Evolutionary conservation across 2,329 filamentous ascomycete species (phyloP).

Genomic region (Cladosporium sp.): DNA sequence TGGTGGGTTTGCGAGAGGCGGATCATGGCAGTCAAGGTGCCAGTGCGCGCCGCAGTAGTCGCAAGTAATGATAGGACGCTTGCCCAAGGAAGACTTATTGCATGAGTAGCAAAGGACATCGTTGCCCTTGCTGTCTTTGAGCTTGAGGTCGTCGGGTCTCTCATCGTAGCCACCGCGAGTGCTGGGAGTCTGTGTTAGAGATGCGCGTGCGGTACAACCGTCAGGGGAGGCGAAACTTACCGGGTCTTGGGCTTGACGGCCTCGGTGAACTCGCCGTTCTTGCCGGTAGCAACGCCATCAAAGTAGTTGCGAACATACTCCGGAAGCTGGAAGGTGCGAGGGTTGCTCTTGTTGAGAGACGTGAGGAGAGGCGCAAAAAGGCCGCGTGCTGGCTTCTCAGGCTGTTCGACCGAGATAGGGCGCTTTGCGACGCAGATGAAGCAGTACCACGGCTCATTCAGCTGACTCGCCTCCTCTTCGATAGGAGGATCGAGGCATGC

Average conservation of each 20-base stretch:
- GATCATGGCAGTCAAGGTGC: slow-evolving; percentile 90
- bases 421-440: slow-evolving; percentile 58
- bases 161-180: slow-evolving; percentile 43
- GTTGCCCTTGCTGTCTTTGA: slow-evolving; percentile 66
- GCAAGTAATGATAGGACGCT: slow-evolving; percentile 77
- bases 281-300: slow-evolving; percentile 70
- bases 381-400: slow-evolving; percentile 40
- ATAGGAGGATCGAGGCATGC: slow-evolving; percentile 80
- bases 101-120: slow-evolving; percentile 75
- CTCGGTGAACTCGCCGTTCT: slow-evolving; percentile 79
- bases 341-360: slow-evolving; percentile 34
- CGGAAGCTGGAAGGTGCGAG: slow-evolving; percentile 54
- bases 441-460: slow-evolving; percentile 77
- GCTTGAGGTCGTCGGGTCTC: slow-evolving; percentile 28
- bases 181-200: slow-evolving; percentile 17
- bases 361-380: slow-evolving; percentile 62
- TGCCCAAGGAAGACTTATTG: slow-evolving; percentile 56
- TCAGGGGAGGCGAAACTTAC: slow-evolving; percentile 45
- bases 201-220: not conserved
- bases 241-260: slow-evolving; percentile 41
- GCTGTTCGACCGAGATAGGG: slow-evolving; percentile 24
- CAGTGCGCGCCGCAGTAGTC: slow-evolving; percentile 77
- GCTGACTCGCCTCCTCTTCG: slow-evolving; percentile 41
- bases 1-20: slow-evolving; percentile 75
- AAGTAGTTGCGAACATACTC: slow-evolving; percentile 69